These are phyloP conservation scores for Scedosporium aurantiacum DNA, from an alignment of 2,329 filamentous ascomycete species.

Conservation along the genomic window DNA sequence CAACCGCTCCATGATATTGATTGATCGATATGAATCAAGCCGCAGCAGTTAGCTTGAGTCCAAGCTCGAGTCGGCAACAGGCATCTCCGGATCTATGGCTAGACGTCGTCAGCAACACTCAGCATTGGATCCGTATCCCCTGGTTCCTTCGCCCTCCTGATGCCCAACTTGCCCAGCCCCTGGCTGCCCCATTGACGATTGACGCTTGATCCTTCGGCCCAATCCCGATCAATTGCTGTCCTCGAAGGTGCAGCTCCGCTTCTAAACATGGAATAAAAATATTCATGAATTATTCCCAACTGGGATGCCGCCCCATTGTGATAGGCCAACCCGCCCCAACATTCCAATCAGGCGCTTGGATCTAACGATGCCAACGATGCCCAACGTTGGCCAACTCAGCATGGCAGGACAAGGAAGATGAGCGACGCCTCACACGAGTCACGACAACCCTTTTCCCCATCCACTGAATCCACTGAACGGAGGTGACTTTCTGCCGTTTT, in stretches of 20 bases:
- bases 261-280: background rate
- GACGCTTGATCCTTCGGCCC: background rate
- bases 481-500: no score
- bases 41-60: no score
- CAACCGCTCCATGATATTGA: background rate
- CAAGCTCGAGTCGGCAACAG: no score
- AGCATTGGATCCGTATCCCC: background rate
- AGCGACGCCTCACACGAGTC: background rate
- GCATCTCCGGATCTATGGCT: no score
- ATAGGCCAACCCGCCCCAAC: background rate
- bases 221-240: background rate
- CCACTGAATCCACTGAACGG: no score
- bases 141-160: background rate
- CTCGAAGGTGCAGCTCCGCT: background rate
- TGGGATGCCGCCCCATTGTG: background rate
- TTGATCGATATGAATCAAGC: background rate
- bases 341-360: background rate
- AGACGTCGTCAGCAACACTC: no score
- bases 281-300: background rate
- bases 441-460: background rate
- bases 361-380: constrained; percentile 3
- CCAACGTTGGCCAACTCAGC: background rate
- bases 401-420: background rate
- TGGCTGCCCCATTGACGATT: background rate
- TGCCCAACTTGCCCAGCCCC: background rate